Base-by-base conservation (phyloP, 768 basidiomycete species). In the Boletus pseudopeckii region DNA sequence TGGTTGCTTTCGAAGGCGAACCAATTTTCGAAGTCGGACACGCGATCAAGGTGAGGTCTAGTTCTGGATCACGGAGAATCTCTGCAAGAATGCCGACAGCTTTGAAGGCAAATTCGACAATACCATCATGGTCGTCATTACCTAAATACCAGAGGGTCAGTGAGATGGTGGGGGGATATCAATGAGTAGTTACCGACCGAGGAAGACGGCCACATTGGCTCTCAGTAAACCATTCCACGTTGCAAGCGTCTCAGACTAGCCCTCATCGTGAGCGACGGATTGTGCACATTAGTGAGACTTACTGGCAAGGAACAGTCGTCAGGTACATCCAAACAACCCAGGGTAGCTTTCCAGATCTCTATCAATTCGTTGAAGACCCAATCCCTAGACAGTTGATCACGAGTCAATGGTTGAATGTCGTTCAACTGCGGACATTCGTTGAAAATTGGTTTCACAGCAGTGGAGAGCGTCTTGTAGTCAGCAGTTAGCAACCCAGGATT, bases 191-290 rank as follows among this genome's bases (percentile, higher is more conserved):
- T 20, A 83, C 84, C 76, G 71, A 85, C 85, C 82, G 68, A 80
- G 71, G 6, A 81, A 67, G 46, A 68, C 62, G 0, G 73, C 62
- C 15, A 82, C 74, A 32, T 80, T 79, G 3, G 78, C 75, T 47
- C 73, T 75, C 37, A 88, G 58, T 32, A 90, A 64, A 39, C 79
- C 77, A 36, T 76, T 71, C 87, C 86, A 90, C 8, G 82, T 74
- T 14, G 72, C 73, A 7, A 79, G 61, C 4, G 86, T 68, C 54
- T 82, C 80, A 1, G 61, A 57, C 78, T 83, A 47, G 36, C 22
- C 48, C 37, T n/a, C 46, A 18, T 48, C 40, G 43, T 52, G 43
- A 52, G 44, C 47, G 15, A 41, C 14, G 45, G 50, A 56, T 22
- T 45, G 24, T 22, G 11, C 32, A 10, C 40, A 44, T 14, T 2